Percentiles rank a stretch among this genome's conserved stretches.
These are phyloP conservation scores for Aspergillus pseudoviridinutans DNA, from an alignment of 2,329 filamentous ascomycete species.

Conservation along the genomic window DNA sequence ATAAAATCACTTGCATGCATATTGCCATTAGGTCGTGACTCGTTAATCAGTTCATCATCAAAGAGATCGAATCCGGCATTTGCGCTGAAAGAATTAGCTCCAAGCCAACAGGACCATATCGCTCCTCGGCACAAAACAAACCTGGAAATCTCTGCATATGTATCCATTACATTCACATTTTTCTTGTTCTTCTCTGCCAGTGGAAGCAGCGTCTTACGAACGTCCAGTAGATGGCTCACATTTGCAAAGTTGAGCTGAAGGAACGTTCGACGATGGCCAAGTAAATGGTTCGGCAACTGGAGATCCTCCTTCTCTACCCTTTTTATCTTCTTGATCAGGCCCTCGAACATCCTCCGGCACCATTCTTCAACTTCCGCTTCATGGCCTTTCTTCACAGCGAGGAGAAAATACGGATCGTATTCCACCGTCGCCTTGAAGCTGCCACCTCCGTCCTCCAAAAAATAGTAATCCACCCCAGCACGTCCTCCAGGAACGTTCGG, in stretches of 20 bases:
- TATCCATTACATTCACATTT: constrained; percentile 94
- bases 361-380: constrained; percentile 97
- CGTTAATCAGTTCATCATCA: constrained; percentile 81
- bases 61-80: constrained; percentile 90
- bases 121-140: constrained; percentile 33
- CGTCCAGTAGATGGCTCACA: constrained; percentile 79
- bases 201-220: constrained; percentile 77
- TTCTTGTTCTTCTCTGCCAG: constrained; percentile 96
- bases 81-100: constrained; percentile 49
- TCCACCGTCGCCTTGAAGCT: constrained; percentile 96
- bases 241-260: constrained; percentile 84
- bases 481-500: constrained; percentile 77
- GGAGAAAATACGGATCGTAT: constrained; percentile 94
- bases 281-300: constrained; percentile 88
- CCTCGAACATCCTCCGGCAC: constrained; percentile 74
- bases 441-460: constrained; percentile 81
- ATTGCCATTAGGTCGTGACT: constrained; percentile 73
- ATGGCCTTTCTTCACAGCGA: constrained; percentile 81
- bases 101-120: neutral
- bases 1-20: constrained; percentile 94
- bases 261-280: constrained; percentile 86
- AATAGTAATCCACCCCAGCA: constrained; percentile 93
- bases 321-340: constrained; percentile 72
- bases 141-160: constrained; percentile 93
- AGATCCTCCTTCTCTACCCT: constrained; percentile 89